These are phyloP conservation scores for Lobosporangium transversale DNA, from an alignment of 192 early-diverging fungal genomes.

Conservation along the genomic window DNA sequence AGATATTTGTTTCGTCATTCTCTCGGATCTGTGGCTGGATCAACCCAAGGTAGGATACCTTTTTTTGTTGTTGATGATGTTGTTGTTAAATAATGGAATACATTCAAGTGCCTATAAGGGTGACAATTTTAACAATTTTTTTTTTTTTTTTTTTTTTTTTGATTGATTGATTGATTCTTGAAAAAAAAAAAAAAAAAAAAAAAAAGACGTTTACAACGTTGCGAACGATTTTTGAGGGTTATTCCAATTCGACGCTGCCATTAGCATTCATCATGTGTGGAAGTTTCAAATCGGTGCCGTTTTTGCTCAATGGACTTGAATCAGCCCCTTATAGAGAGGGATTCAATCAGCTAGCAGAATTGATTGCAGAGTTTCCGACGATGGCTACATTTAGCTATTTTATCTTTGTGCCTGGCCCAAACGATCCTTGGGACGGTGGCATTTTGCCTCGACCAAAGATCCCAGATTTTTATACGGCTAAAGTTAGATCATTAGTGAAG, in stretches of 20 bases:
- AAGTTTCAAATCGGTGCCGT: slow-evolving; percentile 84
- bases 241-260: slow-evolving; percentile 69
- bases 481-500: slow-evolving; percentile 66
- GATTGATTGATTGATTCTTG: no score
- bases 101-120: no score
- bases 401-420: slow-evolving; percentile 89
- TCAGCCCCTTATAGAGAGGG: slow-evolving; percentile 70
- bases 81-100: background rate
- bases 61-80: background rate
- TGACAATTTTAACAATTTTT: no score
- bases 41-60: slow-evolving; percentile 67
- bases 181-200: no score
- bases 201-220: slow-evolving; percentile 81
- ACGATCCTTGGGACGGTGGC: slow-evolving; percentile 82
- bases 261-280: slow-evolving; percentile 90
- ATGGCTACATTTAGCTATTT: slow-evolving; percentile 73
- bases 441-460: slow-evolving; percentile 80
- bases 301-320: slow-evolving; percentile 69
- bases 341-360: slow-evolving; percentile 65
- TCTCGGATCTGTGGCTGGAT: slow-evolving; percentile 92
- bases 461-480: slow-evolving; percentile 73
- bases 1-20: slow-evolving; percentile 76
- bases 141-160: no score
- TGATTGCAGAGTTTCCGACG: slow-evolving; percentile 72
- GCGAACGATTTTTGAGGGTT: slow-evolving; percentile 78